Evolutionary conservation across 169 alveolate species (phyloP).

Genomic region (Cryptosporidium muris): DNA sequence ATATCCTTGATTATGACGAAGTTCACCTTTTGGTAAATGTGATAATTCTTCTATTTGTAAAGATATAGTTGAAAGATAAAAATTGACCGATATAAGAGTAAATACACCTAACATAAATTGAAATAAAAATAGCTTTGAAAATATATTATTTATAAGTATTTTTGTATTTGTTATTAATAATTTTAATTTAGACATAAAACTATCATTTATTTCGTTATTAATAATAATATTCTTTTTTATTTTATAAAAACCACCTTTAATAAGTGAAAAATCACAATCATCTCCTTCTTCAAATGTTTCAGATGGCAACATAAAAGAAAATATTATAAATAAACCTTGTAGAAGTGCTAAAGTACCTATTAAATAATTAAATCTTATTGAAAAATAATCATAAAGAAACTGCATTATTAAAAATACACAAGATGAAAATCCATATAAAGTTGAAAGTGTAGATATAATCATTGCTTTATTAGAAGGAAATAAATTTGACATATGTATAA

Average conservation of each 20-base stretch:
- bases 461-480: constrained; percentile 43
- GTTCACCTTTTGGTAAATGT: constrained; percentile 10
- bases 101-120: constrained; percentile 42
- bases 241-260: constrained; percentile 30
- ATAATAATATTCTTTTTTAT: neutral
- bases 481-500: constrained; percentile 56
- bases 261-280: constrained; percentile 24
- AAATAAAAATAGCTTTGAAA: constrained; percentile 47
- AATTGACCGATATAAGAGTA: constrained; percentile 54
- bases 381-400: constrained; percentile 7
- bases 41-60: constrained; percentile 61
- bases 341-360: constrained; percentile 30
- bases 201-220: neutral
- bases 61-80: constrained; percentile 56
- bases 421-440: constrained; percentile 64
- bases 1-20: constrained; percentile 34
- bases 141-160: constrained; percentile 8
- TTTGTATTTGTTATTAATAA: constrained; percentile 9
- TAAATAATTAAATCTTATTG: neutral
- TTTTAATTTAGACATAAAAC: neutral
- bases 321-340: constrained; percentile 31
- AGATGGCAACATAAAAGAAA: constrained; percentile 32
- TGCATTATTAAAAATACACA: constrained; percentile 43
- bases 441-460: constrained; percentile 52
- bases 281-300: constrained; percentile 35